Percentiles rank a stretch among this genome's conserved stretches.
Conservation (phyloP, 345 rosid species). For the Mercurialis annua region DNA sequence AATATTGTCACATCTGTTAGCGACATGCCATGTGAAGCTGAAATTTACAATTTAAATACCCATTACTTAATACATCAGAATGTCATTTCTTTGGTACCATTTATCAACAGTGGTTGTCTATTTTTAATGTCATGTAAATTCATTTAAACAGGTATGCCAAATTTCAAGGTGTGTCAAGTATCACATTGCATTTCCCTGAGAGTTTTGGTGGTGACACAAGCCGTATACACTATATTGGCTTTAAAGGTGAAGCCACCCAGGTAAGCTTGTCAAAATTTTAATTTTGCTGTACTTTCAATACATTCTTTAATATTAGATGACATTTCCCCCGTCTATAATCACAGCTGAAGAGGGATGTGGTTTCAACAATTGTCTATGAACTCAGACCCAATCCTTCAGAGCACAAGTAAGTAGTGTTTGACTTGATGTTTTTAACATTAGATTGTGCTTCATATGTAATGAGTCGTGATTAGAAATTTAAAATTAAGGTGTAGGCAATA, state of each 20-base stretch:
- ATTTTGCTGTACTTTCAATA: slow-evolving; percentile 7
- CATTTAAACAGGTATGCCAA: slow-evolving; percentile 61
- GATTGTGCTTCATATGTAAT: neutral
- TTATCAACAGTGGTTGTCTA: neutral
- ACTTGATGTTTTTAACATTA: neutral
- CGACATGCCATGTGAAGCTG: slow-evolving; percentile 5
- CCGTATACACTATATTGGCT: slow-evolving; percentile 81
- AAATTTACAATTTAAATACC: neutral
- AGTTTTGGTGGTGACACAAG: slow-evolving; percentile 79
- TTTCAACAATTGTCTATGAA: slow-evolving; percentile 89
- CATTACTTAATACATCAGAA: no score
- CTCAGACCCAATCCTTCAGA: slow-evolving; percentile 93
- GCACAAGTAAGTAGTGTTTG: slow-evolving; percentile 79
- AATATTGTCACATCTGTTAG: neutral
- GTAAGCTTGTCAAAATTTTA: slow-evolving; percentile 34
- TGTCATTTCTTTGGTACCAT: neutral
- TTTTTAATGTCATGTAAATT: slow-evolving; percentile 9
- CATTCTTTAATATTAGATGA: slow-evolving; percentile 12
- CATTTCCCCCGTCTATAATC: slow-evolving; percentile 14
- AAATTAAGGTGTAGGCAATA: neutral
- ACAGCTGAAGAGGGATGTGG: slow-evolving; percentile 91
- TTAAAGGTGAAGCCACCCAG: slow-evolving; percentile 98
- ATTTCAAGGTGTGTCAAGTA: slow-evolving; percentile 81
- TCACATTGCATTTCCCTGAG: slow-evolving; percentile 95
- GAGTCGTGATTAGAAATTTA: neutral